These are phyloP conservation scores for Secale cereale DNA, from an alignment of 176 grass and related monocot genomes.

Conservation along the genomic window DNA sequence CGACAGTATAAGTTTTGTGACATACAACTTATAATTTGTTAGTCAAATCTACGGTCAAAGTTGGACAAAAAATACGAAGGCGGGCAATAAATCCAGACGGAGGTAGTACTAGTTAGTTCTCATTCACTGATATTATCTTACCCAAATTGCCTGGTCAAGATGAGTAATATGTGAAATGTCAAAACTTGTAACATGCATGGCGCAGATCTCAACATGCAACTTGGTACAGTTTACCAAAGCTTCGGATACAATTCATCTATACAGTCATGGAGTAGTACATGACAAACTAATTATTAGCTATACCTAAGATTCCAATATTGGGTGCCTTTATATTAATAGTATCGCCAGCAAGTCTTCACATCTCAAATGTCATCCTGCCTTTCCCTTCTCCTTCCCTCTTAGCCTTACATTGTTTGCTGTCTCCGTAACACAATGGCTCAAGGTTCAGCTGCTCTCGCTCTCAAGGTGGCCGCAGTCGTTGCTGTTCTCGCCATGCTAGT, in stretches of 20 bases:
- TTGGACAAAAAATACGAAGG: too few relatives aligned
- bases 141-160: not conserved
- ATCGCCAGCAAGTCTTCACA: not conserved
- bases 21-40: too few relatives aligned
- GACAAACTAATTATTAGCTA: not conserved
- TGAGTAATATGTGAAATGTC: not conserved
- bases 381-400: not conserved
- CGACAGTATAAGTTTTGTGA: too few relatives aligned
- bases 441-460: not conserved
- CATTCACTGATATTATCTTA: not conserved
- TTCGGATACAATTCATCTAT: not conserved
- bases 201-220: not conserved
- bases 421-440: not conserved
- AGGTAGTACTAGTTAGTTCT: too few relatives aligned
- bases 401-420: not conserved
- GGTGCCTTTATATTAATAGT: not conserved
- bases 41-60: too few relatives aligned
- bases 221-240: not conserved
- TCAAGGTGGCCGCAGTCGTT: not conserved
- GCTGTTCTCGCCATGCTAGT: not conserved
- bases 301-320: not conserved
- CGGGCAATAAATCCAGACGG: too few relatives aligned
- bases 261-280: not conserved
- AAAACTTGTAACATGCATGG: not conserved
- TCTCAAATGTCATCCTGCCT: not conserved